Conservation (phyloP, 1,284 basidiomycete genomes). For the Gymnopus androsaceus region DNA sequence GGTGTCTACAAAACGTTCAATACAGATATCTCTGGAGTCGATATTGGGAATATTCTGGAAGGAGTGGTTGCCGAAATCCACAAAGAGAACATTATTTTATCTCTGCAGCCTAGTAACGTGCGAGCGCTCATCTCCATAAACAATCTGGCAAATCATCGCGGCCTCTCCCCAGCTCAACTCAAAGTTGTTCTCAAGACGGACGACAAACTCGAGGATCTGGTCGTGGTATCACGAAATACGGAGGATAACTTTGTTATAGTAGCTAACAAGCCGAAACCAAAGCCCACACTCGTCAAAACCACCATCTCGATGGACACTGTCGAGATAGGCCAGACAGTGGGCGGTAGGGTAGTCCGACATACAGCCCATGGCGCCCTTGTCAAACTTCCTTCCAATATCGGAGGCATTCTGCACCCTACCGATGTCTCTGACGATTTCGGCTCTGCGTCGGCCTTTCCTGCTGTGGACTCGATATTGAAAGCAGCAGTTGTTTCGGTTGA, state of each 20-base stretch:
- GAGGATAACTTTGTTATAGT: constrained; percentile 90
- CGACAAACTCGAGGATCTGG: constrained; percentile 75
- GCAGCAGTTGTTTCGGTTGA: constrained; percentile 75
- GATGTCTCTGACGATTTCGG: constrained; percentile 83
- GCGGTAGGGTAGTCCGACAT: constrained; percentile 77
- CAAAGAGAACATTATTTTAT: constrained; percentile 80
- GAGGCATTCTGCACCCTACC: constrained; percentile 78
- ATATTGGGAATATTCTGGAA: constrained; percentile 75
- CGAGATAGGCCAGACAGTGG: constrained; percentile 69
- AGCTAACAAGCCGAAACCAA: constrained; percentile 65
- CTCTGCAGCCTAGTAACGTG: constrained; percentile 69
- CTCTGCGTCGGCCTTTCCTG: constrained; percentile 57
- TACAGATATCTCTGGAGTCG: constrained; percentile 69
- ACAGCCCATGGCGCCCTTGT: constrained; percentile 70
- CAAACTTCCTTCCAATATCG: constrained; percentile 70
- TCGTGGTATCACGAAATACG: constrained; percentile 88
- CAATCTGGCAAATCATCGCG: constrained; percentile 84
- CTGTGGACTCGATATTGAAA: constrained; percentile 67
- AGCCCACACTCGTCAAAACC: constrained; percentile 49
- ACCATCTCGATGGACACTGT: constrained; percentile 68
- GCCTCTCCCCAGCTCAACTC: constrained; percentile 70
- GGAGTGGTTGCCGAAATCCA: constrained; percentile 80
- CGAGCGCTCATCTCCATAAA: constrained; percentile 85
- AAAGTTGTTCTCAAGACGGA: constrained; percentile 68
- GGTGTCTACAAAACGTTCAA: constrained; percentile 51